A percentile compares a stretch with the other conserved stretches of the same genome.
phyloP scores from a whole-genome alignment of 345 rosid species.

The Eutrema yunnanense region DNA sequence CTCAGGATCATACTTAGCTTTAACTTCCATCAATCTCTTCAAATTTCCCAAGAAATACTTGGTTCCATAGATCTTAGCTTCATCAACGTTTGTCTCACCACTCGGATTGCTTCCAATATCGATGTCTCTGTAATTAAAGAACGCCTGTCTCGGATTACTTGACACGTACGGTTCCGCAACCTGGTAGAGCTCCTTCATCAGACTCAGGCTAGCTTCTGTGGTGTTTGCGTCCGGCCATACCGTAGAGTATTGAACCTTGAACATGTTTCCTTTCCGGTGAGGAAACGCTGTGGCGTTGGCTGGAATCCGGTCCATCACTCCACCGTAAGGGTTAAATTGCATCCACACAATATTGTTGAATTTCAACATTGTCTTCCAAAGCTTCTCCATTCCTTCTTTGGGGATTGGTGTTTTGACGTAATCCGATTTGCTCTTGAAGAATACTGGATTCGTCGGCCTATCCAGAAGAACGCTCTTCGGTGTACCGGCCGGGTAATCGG shows the following conservation, averaged over 20 bases:
- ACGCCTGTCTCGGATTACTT: conserved; percentile 36
- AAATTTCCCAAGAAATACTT: conserved; percentile 32
- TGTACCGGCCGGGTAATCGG: conserved; percentile 26
- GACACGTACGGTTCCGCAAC: conserved; percentile 38
- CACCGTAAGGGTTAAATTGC: conserved; percentile 46
- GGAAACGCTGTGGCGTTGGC: conserved; percentile 42
- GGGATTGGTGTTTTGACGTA: conserved; percentile 30
- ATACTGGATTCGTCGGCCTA: conserved; percentile 18
- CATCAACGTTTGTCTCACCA: conserved; percentile 4
- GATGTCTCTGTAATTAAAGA: conserved; percentile 28
- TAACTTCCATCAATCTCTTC: conserved; percentile 29
- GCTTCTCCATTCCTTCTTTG: conserved; percentile 15
- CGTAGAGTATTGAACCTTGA: conserved; percentile 30
- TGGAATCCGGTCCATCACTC: conserved; percentile 40
- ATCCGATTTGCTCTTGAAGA: conserved; percentile 40
- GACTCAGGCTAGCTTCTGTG: conserved; percentile 10
- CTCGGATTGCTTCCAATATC: conserved; percentile 16
- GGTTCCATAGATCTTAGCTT: conserved; percentile 30
- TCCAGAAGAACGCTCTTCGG: conserved; percentile 22
- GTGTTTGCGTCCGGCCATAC: conserved; percentile 27
- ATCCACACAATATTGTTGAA: conserved; percentile 20
- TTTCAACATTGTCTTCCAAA: conserved; percentile 29
- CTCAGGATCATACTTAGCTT: conserved; percentile 30
- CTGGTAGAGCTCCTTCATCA: conserved; percentile 31
- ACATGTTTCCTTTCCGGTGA: conserved; percentile 41